Conservation (phyloP, 2,329 filamentous ascomycete genomes). For the Plenodomus biglobosus region DNA sequence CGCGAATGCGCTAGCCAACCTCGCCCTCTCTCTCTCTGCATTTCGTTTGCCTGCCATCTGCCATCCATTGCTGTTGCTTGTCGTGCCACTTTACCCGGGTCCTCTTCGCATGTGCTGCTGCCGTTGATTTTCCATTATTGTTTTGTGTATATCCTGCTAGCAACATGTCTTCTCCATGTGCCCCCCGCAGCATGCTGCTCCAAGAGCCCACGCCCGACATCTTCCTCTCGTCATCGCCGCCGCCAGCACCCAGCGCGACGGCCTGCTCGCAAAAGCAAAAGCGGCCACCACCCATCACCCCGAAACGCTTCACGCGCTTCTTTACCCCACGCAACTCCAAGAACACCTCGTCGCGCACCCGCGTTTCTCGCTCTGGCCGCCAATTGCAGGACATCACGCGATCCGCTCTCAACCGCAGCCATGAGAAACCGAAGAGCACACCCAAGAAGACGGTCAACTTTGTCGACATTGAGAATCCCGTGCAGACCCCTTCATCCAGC, state of each 20-base stretch:
- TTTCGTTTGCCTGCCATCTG: too few species aligned
- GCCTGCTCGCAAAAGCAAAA: conserved; percentile 44
- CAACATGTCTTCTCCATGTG: conserved; percentile 34
- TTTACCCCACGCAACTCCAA: conserved; percentile 50
- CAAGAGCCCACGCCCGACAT: conserved; percentile 40
- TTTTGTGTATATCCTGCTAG: conserved; percentile 9
- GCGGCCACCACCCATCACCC: conserved; percentile 54
- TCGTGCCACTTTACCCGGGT: background rate
- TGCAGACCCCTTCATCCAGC: conserved; percentile 36
- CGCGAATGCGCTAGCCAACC: background rate
- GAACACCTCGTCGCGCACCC: conserved; percentile 31
- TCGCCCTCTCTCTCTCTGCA: background rate
- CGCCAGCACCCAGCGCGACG: conserved; percentile 33
- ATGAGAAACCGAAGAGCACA: conserved; percentile 30
- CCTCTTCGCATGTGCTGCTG: background rate
- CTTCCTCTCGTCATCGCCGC: conserved; percentile 46
- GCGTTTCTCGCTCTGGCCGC: conserved; percentile 45
- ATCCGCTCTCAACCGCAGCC: conserved; percentile 47
- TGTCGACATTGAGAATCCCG: conserved; percentile 34
- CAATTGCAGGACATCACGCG: conserved; percentile 55
- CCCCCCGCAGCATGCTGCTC: conserved; percentile 23
- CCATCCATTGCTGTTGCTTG: background rate
- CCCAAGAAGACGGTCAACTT: conserved; percentile 47
- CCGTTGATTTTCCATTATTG: conserved; percentile 5
- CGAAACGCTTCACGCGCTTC: conserved; percentile 55